Percentiles rank a stretch among this genome's conserved stretches.
phyloP scores from a whole-genome alignment of 305 asterid species.

The Withania somnifera region DNA sequence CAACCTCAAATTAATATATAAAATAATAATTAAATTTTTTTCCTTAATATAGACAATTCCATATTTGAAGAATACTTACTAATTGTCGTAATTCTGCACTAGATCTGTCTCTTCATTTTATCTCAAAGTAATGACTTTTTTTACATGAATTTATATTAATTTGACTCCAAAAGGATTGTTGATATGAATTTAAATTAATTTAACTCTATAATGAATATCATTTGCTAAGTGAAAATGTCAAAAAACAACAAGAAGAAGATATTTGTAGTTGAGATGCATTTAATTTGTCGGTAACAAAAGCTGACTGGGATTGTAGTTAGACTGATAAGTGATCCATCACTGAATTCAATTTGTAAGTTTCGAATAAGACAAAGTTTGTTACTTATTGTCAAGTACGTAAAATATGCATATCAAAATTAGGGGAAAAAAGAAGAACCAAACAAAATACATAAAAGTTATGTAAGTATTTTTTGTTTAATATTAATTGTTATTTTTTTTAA shows the following conservation, averaged over 20 bases:
- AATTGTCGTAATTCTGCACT: no score
- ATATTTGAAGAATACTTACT: no score
- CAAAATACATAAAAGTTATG: no score
- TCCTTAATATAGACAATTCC: no score
- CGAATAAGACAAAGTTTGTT: neutral
- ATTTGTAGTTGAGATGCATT: neutral
- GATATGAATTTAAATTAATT: neutral
- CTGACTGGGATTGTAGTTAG: neutral
- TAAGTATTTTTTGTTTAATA: no score
- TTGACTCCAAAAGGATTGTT: no score
- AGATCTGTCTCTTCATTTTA: neutral
- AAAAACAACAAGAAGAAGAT: neutral
- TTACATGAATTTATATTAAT: neutral
- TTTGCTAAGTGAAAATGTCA: neutral
- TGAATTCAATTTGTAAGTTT: neutral
- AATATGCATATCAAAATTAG: neutral
- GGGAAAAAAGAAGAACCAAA: no score
- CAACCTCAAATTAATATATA: neutral
- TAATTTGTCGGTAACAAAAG: neutral
- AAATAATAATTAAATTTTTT: no score
- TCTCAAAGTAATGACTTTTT: neutral
- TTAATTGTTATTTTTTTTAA: no score
- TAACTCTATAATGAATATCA: neutral
- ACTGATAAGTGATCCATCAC: no score
- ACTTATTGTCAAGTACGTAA: neutral